Base-by-base conservation (phyloP, 2,329 filamentous ascomycete genomes). In the Fusarium temperatum region DNA sequence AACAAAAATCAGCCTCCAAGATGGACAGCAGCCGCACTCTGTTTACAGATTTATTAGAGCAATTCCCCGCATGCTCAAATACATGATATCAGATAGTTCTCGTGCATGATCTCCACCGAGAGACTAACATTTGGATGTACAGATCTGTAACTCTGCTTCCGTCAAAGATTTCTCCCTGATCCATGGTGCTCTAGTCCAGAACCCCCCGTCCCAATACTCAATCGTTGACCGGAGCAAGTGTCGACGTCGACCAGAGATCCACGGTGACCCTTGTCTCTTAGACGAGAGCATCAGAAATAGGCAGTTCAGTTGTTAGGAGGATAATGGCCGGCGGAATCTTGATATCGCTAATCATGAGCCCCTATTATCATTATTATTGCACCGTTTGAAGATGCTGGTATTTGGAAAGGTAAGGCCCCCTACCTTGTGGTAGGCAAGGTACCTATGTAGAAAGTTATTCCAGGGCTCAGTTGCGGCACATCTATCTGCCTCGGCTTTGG, bases 1-100 rank as follows among this genome's bases (percentile, higher is more conserved):
- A 78, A 78, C 77, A 78, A 78, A 67, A 78, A 78, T 39, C 47
- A 66, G 63, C 63, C 63, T 62, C 61, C 53, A 56, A 58, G 62
- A 45, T 26, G 41, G 24, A 58, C 60, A 68, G 48, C 47, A 73
- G 65, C 61, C 50, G 62, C 71, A 72, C 44, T 45, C 65, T 74
- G 72, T 72, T 75, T 38, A 47, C 55, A 72, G 71, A 74, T 74
- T 74, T 72, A 56, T 74, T 72, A 56, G 72, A 58, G 66, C n/a
- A 59, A 53, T 44, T 60, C 72, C 64, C 48, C 72, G 64, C 60
- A 68, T 75, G 68, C 48, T 38, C 30, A 11, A 50, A 38, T 63
- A 73, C 41, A 38, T 20, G 8, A 15, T 8, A 3, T 8, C 2
- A 54, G 66, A 66, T 70, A 70, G 66, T 26, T 13, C 1, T 11